These are phyloP conservation scores for Diplodia mutila DNA, from an alignment of 2,329 filamentous ascomycete genomes.

Conservation along the genomic window DNA sequence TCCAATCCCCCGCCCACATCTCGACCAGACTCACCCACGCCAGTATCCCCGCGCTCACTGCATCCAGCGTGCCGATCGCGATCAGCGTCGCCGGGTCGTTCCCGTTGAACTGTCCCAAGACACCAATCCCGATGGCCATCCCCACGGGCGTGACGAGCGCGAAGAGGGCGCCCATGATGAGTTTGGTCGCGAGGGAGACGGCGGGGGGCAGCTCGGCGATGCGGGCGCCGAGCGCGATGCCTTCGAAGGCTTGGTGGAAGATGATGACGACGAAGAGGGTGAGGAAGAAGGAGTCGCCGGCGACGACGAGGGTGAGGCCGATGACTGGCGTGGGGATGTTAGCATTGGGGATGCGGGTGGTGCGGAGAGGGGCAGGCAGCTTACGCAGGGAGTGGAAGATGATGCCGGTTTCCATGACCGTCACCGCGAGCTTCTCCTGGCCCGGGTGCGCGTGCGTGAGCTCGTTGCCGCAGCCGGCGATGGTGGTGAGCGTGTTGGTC, in stretches of 20 bases:
- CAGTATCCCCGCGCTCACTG: constrained; percentile 73
- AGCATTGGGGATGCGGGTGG: too few species aligned
- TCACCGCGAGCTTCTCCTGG: constrained; percentile 44
- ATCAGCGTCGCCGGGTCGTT: constrained; percentile 70
- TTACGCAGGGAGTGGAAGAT: constrained; percentile 69
- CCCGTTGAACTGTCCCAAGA: constrained; percentile 71
- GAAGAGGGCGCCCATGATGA: constrained; percentile 66
- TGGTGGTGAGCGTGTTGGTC: constrained; percentile 39
- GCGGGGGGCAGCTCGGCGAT: constrained; percentile 62
- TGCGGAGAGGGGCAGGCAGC: constrained; percentile 44
- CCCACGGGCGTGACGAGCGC: constrained; percentile 74
- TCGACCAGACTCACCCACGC: constrained; percentile 81
- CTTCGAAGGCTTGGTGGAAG: constrained; percentile 80
- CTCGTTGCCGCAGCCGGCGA: constrained; percentile 45
- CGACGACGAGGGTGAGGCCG: constrained; percentile 62
- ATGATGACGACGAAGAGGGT: constrained; percentile 66
- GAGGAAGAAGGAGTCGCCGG: constrained; percentile 55
- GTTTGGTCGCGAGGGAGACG: constrained; percentile 51
- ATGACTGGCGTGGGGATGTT: constrained; percentile 50
- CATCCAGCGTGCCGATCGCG: constrained; percentile 74
- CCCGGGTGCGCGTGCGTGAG: neutral
- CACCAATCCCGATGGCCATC: constrained; percentile 79
- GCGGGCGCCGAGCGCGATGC: constrained; percentile 71
- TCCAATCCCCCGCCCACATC: constrained; percentile 79
- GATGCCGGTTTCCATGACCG: constrained; percentile 73